A percentile compares a stretch with the other conserved stretches of the same genome.
Evolutionary conservation across 78 protist genomes (phyloP).

Genomic region (Dictyostelium intermedium): DNA sequence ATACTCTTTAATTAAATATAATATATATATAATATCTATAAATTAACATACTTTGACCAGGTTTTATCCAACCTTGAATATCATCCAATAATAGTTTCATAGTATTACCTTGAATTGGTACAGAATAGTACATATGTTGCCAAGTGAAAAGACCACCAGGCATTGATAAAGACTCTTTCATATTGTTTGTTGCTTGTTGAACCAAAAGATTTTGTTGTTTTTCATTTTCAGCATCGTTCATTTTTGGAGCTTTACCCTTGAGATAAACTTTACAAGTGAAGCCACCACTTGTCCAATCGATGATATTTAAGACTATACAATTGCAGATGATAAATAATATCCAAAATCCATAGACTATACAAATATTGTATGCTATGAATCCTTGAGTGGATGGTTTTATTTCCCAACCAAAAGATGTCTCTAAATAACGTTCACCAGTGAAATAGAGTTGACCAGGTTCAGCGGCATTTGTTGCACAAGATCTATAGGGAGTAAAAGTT

Average conservation of each 20-base stretch:
- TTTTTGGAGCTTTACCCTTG: slow-evolving; percentile 74
- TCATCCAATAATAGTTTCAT: slow-evolving; percentile 35
- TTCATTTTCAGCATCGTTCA: slow-evolving; percentile 44
- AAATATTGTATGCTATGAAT: slow-evolving; percentile 12
- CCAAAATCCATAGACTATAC: slow-evolving; percentile 29
- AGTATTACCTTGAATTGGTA: slow-evolving; percentile 29
- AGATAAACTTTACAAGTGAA: slow-evolving; percentile 25
- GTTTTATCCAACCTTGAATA: slow-evolving; percentile 56
- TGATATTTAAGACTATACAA: slow-evolving; percentile 11
- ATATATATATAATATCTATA: too few species aligned
- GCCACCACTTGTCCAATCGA: slow-evolving; percentile 40
- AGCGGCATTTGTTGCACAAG: slow-evolving; percentile 17
- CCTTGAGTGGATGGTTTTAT: not conserved
- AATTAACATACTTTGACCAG: too few species aligned
- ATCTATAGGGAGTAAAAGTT: not conserved
- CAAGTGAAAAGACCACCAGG: slow-evolving; percentile 55
- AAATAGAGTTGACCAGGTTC: slow-evolving; percentile 5
- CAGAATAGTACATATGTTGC: slow-evolving; percentile 59
- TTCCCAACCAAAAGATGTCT: not conserved
- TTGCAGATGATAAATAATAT: not conserved
- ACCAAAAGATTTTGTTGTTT: slow-evolving; percentile 28
- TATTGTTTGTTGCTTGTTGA: not conserved
- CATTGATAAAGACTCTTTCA: slow-evolving; percentile 23
- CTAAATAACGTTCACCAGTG: slow-evolving; percentile 45
- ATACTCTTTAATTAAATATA: too few species aligned